Evolutionary conservation across 768 basidiomycete species (phyloP).

Genomic region (Lactarius psammicola): DNA sequence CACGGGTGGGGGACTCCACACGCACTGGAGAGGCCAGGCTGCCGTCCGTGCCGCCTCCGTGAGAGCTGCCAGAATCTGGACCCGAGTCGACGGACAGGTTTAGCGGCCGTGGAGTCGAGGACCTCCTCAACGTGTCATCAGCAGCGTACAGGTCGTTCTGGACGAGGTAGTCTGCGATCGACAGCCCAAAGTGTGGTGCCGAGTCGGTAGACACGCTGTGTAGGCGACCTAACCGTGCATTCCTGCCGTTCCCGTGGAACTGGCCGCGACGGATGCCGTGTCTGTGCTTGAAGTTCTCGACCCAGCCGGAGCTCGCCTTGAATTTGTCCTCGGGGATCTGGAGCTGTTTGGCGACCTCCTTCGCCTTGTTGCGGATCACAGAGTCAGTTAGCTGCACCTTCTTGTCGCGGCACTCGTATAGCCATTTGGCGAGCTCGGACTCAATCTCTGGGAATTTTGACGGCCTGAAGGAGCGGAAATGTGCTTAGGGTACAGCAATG

Average conservation of each 20-base stretch:
- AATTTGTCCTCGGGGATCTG: conserved; percentile 68
- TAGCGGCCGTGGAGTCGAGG: conserved; percentile 22
- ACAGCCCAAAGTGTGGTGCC: conserved; percentile 21
- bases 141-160: conserved; percentile 23
- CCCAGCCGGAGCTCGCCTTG: conserved; percentile 91
- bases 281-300: conserved; percentile 88
- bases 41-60: conserved; percentile 22
- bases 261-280: conserved; percentile 70
- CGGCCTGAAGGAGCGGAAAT: conserved; percentile 45
- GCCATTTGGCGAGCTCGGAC: conserved; percentile 56
- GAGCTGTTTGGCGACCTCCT: conserved; percentile 56
- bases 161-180: conserved; percentile 27
- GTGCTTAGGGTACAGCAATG: conserved; percentile 15
- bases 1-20: conserved; percentile 17
- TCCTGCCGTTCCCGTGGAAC: conserved; percentile 46
- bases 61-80: conserved; percentile 11
- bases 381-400: conserved; percentile 61
- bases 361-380: conserved; percentile 62
- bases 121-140: conserved; percentile 27
- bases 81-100: conserved; percentile 21
- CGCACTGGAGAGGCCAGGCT: conserved; percentile 22
- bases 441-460: conserved; percentile 84
- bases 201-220: conserved; percentile 15
- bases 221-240: conserved; percentile 25
- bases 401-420: conserved; percentile 51